These are phyloP conservation scores for Pestalotiopsis fici DNA, from an alignment of 2,329 filamentous ascomycete genomes.

Conservation along the genomic window DNA sequence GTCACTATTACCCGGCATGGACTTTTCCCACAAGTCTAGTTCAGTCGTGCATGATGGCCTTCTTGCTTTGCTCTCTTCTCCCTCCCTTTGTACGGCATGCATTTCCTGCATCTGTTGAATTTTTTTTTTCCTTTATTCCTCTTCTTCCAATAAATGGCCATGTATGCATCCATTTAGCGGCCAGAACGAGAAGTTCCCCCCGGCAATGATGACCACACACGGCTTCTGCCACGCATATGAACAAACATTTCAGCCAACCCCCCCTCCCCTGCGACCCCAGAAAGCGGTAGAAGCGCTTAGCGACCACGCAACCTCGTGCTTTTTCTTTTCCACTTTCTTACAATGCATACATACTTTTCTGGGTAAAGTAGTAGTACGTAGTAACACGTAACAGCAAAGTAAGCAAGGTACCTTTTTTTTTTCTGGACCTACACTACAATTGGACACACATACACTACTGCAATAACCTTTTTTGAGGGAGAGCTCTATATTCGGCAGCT, in stretches of 20 bases:
- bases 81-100: neutral
- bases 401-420: no score
- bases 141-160: neutral
- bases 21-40: neutral
- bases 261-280: slow-evolving; percentile 2
- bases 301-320: neutral
- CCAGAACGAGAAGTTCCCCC: neutral
- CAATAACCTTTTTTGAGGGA: neutral
- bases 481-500: slow-evolving; percentile 7
- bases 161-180: neutral
- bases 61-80: neutral
- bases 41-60: neutral
- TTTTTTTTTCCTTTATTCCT: neutral
- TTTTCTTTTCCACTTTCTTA: neutral
- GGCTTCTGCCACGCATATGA: neutral
- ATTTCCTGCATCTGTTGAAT: neutral
- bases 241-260: neutral
- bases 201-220: slow-evolving; percentile 1
- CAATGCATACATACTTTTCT: no score
- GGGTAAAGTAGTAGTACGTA: no score
- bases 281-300: slow-evolving; percentile 10
- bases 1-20: neutral
- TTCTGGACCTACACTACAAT: no score
- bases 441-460: no score
- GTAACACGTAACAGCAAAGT: no score